A percentile compares a stretch with the other conserved stretches of the same genome.
Conservation (phyloP, 768 basidiomycete species). For the Mycena haematopus region DNA sequence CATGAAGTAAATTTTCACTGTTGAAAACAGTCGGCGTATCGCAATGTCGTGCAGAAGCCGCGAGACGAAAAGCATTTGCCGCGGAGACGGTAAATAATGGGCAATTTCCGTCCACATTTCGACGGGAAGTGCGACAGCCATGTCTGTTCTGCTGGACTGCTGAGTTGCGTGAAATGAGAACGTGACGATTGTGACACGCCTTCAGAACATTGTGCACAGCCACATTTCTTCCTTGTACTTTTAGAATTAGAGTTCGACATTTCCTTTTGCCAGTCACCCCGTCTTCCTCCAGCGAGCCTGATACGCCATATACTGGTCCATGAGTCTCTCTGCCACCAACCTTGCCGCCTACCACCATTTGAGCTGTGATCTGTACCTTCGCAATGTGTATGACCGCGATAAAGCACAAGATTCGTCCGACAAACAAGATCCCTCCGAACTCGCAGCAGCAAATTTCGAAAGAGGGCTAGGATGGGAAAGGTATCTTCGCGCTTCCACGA, state of each 20-base stretch:
- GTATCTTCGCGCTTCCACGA: too few species aligned
- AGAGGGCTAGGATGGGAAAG: constrained; percentile 55
- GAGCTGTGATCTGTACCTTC: constrained; percentile 54
- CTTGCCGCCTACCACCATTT: constrained; percentile 53
- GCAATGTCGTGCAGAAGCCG: constrained; percentile 45
- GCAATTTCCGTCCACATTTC: constrained; percentile 47
- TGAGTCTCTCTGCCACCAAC: constrained; percentile 54
- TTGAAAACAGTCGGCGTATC: constrained; percentile 40
- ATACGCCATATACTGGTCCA: too few species aligned
- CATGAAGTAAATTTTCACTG: constrained; percentile 46
- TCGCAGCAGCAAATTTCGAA: constrained; percentile 46
- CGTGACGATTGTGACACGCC: too few species aligned
- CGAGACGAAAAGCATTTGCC: constrained; percentile 41
- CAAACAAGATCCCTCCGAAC: constrained; percentile 35
- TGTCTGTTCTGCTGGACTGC: not conserved
- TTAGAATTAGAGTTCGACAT: too few species aligned
- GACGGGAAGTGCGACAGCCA: constrained; percentile 36
- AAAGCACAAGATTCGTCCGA: constrained; percentile 6
- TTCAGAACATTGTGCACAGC: too few species aligned
- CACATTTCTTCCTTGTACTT: too few species aligned
- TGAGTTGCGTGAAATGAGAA: too few species aligned
- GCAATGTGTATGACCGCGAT: constrained; percentile 46
- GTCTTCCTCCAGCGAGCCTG: too few species aligned
- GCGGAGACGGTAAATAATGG: constrained; percentile 36
- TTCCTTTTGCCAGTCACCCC: too few species aligned